Base-by-base conservation (phyloP, 1,139 yeast species). In the Magnusiomyces paraingens region DNA sequence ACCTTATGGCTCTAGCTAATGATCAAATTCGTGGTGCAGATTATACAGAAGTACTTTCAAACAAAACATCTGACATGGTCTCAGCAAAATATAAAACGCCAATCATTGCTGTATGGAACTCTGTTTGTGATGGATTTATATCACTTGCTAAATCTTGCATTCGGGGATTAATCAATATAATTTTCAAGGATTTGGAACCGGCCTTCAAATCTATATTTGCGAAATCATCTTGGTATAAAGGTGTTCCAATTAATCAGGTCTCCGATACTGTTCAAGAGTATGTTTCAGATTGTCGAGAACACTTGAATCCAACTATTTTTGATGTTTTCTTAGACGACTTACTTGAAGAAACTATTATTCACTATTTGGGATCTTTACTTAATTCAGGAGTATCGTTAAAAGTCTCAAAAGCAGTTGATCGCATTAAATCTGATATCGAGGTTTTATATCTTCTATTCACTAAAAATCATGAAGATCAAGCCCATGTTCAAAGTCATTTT, bases 21-120 rank as follows among this genome's bases (percentile, higher is more conserved):
- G 94, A 86, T 68, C 96, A 89, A 67, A 86, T 89, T 70, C 82
- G 86, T 61, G 86, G 91, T 20, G 95, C 93, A 22, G 83, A 86
- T 59, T 80, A 86, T 58, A 82, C 86, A 35, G 95, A 87, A 57
- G 86, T 86, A 46, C 82, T 89, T 53, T 76, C 85, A 22, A 81
- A 83, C 15, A 80, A 78, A 54, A 83, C 86, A 66, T 76, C 81
- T 35, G 80, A 78, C 2, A 76, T 83, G 64, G 91, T 89, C 14
- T 84, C 86, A 49, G 76, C 82, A 52, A 79, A 75, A 55, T 86
- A 86, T 68, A 81, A 81, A 55, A 72, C 72, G 3, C 72, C 77
- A 51, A 83, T 87, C 52, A 75, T 77, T 17, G 73, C 74, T 32
- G 78, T 81, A 11, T 76, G 86, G 62, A 86, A 83, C 57, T 78